Conservation (phyloP, 2,329 filamentous ascomycete genomes). For the Alternaria incomplexa region DNA sequence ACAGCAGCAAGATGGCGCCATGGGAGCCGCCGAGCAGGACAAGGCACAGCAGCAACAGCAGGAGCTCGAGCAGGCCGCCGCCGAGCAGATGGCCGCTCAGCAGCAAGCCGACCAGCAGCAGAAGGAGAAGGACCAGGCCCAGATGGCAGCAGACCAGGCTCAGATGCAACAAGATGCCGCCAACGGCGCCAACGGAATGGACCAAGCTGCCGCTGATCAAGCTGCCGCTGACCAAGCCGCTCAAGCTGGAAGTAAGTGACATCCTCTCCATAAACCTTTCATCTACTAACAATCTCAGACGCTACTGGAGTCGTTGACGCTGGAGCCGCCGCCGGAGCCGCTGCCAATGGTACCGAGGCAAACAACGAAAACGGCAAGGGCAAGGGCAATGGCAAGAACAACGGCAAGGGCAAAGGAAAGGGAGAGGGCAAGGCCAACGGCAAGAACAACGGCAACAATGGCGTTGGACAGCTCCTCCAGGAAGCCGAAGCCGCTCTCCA, state of each 20-base stretch:
- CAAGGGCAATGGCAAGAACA: slow-evolving; percentile 16
- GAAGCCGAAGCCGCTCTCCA: slow-evolving; percentile 13
- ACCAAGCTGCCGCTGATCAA: neutral
- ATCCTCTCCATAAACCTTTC: neutral
- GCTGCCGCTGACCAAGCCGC: slow-evolving; percentile 5
- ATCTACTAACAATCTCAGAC: slow-evolving; percentile 9
- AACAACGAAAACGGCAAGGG: slow-evolving; percentile 9
- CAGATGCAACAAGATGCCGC: slow-evolving; percentile 10
- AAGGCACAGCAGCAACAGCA: slow-evolving; percentile 2
- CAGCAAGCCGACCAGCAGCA: slow-evolving; percentile 6
- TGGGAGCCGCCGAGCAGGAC: neutral
- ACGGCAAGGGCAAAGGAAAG: slow-evolving; percentile 7
- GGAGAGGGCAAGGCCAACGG: slow-evolving; percentile 11
- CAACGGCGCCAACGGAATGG: neutral
- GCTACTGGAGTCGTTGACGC: slow-evolving; percentile 8
- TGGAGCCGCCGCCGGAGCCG: neutral
- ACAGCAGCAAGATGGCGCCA: neutral
- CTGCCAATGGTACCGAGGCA: neutral
- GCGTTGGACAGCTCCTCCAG: slow-evolving; percentile 3
- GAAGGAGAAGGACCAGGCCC: slow-evolving; percentile 4
- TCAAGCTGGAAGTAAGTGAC: slow-evolving; percentile 18
- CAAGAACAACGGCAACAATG: neutral
- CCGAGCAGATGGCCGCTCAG: slow-evolving; percentile 5
- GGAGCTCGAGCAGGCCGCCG: slow-evolving; percentile 7
- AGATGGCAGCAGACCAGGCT: slow-evolving; percentile 2